Percentiles rank a stretch among this genome's conserved stretches.
These are phyloP conservation scores for Debaryomyces sp. DNA, from an alignment of 1,139 yeast genomes.

Conservation along the genomic window DNA sequence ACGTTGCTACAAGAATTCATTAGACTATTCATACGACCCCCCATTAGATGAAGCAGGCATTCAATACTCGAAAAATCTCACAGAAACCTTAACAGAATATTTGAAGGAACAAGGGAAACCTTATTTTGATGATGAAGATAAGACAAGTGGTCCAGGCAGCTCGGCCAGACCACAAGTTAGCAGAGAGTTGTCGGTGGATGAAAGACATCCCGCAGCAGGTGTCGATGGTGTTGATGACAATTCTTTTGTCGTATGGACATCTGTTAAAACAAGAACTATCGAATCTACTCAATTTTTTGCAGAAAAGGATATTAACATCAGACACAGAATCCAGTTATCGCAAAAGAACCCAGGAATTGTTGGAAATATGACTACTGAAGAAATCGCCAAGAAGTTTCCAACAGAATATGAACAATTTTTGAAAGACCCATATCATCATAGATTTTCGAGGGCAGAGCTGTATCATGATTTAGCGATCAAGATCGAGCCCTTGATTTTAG, in stretches of 20 bases:
- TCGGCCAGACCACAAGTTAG: constrained; percentile 12
- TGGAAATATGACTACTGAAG: constrained; percentile 64
- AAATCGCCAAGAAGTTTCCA: constrained; percentile 63
- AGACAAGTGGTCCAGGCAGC: neutral
- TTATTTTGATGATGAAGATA: constrained; percentile 22
- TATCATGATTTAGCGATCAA: constrained; percentile 95
- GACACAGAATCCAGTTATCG: constrained; percentile 80
- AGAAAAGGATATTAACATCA: constrained; percentile 58
- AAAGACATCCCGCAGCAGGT: constrained; percentile 49
- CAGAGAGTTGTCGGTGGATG: constrained; percentile 26
- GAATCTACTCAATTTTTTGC: constrained; percentile 75
- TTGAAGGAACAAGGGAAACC: constrained; percentile 34
- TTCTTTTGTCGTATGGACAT: constrained; percentile 85
- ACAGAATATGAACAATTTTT: constrained; percentile 66
- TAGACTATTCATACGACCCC: constrained; percentile 62
- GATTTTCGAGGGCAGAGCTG: constrained; percentile 91
- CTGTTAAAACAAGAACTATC: constrained; percentile 81
- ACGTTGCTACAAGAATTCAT: constrained; percentile 68
- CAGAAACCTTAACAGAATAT: constrained; percentile 39
- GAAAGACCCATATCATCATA: constrained; percentile 87
- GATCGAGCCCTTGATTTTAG: constrained; percentile 88
- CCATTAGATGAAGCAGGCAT: constrained; percentile 63
- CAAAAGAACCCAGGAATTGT: constrained; percentile 92
- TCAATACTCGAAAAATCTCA: constrained; percentile 50
- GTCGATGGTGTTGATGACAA: constrained; percentile 52